phyloP scores from a whole-genome alignment of 306 rosid species.

The Carpinus fangiana region DNA sequence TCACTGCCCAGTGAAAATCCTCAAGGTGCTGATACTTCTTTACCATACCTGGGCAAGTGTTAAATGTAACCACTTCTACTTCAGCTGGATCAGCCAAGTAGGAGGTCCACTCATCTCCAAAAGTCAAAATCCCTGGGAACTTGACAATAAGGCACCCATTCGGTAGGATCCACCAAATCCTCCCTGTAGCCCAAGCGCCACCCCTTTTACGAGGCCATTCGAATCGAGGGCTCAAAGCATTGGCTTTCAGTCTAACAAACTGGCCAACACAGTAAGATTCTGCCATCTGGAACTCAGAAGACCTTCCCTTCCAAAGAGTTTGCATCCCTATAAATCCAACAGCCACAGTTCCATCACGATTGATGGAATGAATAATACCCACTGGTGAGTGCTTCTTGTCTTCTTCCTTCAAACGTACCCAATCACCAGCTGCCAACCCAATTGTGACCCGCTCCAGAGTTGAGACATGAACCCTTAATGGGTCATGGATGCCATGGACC shows the following conservation, averaged over 20 bases:
- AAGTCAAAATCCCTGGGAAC: conserved; percentile 72
- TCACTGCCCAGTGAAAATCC: conserved; percentile 88
- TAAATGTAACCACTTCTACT: conserved; percentile 67
- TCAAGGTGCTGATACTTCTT: conserved; percentile 86
- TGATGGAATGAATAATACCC: conserved; percentile 78
- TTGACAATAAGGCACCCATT: conserved; percentile 78
- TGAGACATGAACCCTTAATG: conserved; percentile 58
- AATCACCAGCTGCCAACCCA: conserved; percentile 81
- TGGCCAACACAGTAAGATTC: conserved; percentile 70
- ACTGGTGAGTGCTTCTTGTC: conserved; percentile 70
- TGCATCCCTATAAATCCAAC: conserved; percentile 78
- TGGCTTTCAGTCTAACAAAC: conserved; percentile 68
- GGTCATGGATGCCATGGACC: conserved; percentile 84
- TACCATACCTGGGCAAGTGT: conserved; percentile 61
- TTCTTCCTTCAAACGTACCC: conserved; percentile 68
- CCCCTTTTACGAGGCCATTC: conserved; percentile 75
- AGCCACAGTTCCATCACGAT: conserved; percentile 54
- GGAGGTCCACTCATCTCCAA: conserved; percentile 50
- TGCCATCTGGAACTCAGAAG: conserved; percentile 76
- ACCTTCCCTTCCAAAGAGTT: conserved; percentile 73
- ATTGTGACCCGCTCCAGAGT: conserved; percentile 71
- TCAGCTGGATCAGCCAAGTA: conserved; percentile 87
- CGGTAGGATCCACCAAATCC: conserved; percentile 76
- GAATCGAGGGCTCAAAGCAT: conserved; percentile 63
- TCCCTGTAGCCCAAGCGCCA: conserved; percentile 66